These are phyloP conservation scores for Sporobolomyces phaffii DNA, from an alignment of 768 basidiomycete genomes.

Conservation along the genomic window DNA sequence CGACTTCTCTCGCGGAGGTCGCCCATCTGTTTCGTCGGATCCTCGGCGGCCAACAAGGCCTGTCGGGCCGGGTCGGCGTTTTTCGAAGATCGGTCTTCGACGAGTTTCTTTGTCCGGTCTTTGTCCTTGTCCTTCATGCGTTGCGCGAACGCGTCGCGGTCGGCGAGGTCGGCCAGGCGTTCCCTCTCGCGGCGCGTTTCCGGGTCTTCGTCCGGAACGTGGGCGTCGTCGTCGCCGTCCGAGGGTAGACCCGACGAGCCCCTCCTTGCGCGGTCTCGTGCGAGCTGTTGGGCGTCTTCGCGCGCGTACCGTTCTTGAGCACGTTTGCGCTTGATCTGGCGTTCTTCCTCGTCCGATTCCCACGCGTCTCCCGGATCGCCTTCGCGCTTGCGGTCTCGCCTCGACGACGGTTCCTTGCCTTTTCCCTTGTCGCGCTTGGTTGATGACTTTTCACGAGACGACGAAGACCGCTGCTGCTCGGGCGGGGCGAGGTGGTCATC, in stretches of 20 bases:
- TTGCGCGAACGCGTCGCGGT: constrained; percentile 88
- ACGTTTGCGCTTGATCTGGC: constrained; percentile 42
- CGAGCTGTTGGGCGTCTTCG: constrained; percentile 38
- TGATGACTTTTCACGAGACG: constrained; percentile 8
- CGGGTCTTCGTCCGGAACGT: constrained; percentile 66
- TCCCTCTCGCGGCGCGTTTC: constrained; percentile 65
- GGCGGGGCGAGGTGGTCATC: constrained; percentile 55
- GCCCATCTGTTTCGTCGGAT: constrained; percentile 59
- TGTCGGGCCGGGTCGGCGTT: constrained; percentile 66
- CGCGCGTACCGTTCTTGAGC: constrained; percentile 36
- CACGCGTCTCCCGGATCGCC: constrained; percentile 60
- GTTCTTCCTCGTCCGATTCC: constrained; percentile 68
- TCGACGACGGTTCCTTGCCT: constrained; percentile 45
- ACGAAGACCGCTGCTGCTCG: constrained; percentile 1
- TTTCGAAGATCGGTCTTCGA: constrained; percentile 84
- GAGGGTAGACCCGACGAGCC: not conserved
- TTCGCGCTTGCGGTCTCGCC: constrained; percentile 53
- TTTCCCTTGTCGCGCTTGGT: constrained; percentile 31
- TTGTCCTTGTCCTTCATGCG: constrained; percentile 75
- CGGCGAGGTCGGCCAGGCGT: constrained; percentile 68
- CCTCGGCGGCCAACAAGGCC: constrained; percentile 63
- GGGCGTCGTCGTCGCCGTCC: constrained; percentile 44
- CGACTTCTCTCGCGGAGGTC: constrained; percentile 79
- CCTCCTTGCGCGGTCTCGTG: constrained; percentile 53
- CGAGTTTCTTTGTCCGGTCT: constrained; percentile 70